Percentiles rank a stretch among this genome's conserved stretches.
phyloP scores from a whole-genome alignment of 345 rosid species.

The Salix dunnii region DNA sequence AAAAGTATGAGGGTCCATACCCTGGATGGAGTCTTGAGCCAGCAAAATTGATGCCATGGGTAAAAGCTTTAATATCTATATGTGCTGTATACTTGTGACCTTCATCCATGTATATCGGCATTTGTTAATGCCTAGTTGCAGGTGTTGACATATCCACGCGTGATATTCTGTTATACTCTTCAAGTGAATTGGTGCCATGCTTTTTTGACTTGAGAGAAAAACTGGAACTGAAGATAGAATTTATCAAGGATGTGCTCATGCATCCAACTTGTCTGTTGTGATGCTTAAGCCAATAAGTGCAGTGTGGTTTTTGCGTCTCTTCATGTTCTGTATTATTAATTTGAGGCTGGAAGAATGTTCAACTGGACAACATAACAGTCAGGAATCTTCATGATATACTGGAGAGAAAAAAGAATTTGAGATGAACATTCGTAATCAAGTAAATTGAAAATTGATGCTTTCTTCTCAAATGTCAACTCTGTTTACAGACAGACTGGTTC shows the following conservation, averaged over 20 bases:
- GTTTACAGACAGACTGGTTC: background rate
- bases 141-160: background rate
- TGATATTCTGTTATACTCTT: background rate
- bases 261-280: background rate
- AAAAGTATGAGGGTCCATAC: constrained; percentile 29
- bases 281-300: background rate
- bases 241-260: background rate
- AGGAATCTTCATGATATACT: background rate
- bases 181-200: background rate
- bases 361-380: background rate
- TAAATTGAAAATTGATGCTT: background rate
- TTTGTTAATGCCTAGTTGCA: background rate
- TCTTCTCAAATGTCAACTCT: background rate
- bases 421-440: background rate
- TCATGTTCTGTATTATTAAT: background rate
- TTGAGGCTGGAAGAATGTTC: background rate
- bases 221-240: background rate
- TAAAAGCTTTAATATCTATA: constrained; percentile 9
- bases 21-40: constrained; percentile 28
- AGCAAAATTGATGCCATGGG: constrained; percentile 37
- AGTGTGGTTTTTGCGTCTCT: background rate
- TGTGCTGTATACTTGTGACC: background rate
- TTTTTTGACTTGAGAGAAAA: background rate
- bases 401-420: background rate
- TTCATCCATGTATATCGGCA: background rate